Conservation (phyloP, 441 rosid genomes). For the Manihot esculenta region DNA sequence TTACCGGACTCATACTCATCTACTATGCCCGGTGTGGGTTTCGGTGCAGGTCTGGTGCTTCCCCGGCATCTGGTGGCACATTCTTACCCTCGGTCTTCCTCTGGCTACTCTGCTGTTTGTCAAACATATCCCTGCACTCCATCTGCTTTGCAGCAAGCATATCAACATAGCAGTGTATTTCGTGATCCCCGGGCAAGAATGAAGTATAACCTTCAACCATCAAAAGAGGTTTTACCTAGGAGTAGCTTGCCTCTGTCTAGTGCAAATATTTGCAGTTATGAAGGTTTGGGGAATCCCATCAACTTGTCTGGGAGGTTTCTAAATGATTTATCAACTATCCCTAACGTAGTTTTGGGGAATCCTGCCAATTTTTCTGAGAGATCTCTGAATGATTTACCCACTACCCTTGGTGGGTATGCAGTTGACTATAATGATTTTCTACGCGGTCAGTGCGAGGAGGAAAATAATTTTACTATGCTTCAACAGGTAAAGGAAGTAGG, state of each 20-base stretch:
- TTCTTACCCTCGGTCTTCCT: conserved; percentile 26
- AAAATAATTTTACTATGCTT: conserved; percentile 22
- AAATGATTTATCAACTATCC: conserved; percentile 22
- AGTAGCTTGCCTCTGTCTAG: conserved; percentile 27
- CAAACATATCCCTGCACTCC: conserved; percentile 23
- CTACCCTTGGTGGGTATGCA: conserved; percentile 16
- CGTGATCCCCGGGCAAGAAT: conserved; percentile 29
- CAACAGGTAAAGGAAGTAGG: conserved; percentile 33
- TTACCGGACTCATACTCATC: conserved; percentile 23
- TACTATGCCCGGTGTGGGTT: conserved; percentile 19
- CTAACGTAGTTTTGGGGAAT: conserved; percentile 17
- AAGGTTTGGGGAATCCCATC: conserved; percentile 24
- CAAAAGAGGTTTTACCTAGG: conserved; percentile 21
- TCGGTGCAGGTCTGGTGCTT: conserved; percentile 16
- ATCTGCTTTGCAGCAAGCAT: conserved; percentile 29
- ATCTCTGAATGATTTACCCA: conserved; percentile 26
- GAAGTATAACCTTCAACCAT: conserved; percentile 23
- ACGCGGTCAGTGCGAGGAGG: conserved; percentile 21
- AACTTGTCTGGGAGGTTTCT: conserved; percentile 26
- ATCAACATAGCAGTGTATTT: conserved; percentile 24
- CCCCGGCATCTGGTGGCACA: conserved; percentile 23
- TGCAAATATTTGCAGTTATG: conserved; percentile 26
- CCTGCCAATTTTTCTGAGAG: conserved; percentile 24
- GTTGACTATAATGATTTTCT: conserved; percentile 29
- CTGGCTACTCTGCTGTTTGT: conserved; percentile 14